Evolutionary conservation across 108 stramenopile species (phyloP), one percentile per base, ranked within the genome.

Genomic region (Nitzschia putrida): DNA sequence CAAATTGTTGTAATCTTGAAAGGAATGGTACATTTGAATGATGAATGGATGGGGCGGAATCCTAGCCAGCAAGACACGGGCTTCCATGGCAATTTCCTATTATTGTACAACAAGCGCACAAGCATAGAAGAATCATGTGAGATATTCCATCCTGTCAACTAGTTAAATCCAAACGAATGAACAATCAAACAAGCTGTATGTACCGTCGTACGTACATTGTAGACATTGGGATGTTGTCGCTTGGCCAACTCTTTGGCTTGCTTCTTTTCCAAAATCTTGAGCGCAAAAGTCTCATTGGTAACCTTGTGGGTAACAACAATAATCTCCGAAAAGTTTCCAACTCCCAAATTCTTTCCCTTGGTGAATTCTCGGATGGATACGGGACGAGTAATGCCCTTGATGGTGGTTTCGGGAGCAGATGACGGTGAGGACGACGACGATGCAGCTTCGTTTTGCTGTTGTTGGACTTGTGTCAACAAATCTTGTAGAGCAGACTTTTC

Each of bases 221-320:
- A 49, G 58, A 64, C 67, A 49, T 85, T 85, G 58, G 97, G 97
- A 73, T 99, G 99, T 61, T 97, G 90, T 42, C 92, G 68, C 52
- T 90, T 86, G 53, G 78, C 92, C 63, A 98, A 79, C 10, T 93
- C 84, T 41, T 90, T 83, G 8, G 90, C 95, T 44, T 90, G 72
- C 47, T 93, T 90, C 80, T 97, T 98, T 57, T 96, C 94, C 43
- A 99, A 87, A 42, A 90, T 84, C 80, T 99, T 99, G 43, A 99
- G 78, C 0, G 99, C 99, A 70, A 97, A 99, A 11, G n/a, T 59
- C 83, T 96, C 90, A 9, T 80, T 64, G 0, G 97, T 96, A 10
- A 61, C 57, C 66, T 88, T 90, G 77, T 97, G 96, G 58, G 61
- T 61, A 52, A 88, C 93, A 39, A 82, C 68, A 25, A 87, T 68